A percentile compares a stretch with the other conserved stretches of the same genome.
Evolutionary conservation across 169 alveolate genomes (phyloP).

Genomic region (Plasmodium sp.): DNA sequence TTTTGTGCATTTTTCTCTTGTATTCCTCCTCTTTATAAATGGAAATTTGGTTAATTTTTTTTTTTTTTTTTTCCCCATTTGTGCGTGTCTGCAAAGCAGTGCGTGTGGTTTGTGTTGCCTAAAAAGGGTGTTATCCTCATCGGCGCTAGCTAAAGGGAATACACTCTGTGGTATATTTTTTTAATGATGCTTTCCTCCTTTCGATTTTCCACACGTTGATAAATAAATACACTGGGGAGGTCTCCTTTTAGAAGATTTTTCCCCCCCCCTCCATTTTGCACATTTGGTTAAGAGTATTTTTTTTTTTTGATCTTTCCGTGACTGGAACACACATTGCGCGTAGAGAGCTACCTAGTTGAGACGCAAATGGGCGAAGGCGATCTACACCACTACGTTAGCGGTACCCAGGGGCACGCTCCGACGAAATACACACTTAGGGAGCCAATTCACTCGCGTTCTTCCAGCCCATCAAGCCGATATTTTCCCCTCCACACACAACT

Average conservation of each 20-base stretch:
- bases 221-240: not conserved
- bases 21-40: not conserved
- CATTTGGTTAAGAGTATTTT: not conserved
- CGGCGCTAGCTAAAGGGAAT: not conserved
- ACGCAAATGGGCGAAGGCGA: not conserved
- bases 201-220: not conserved
- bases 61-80: not conserved
- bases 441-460: not conserved
- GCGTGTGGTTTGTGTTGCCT: not conserved
- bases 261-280: not conserved
- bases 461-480: not conserved
- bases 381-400: not conserved
- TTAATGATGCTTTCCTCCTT: not conserved
- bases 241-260: not conserved
- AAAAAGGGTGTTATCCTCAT: not conserved
- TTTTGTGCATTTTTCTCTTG: not conserved
- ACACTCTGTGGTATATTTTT: not conserved
- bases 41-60: not conserved
- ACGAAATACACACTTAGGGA: not conserved
- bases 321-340: not conserved
- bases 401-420: not conserved
- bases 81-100: not conserved
- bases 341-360: not conserved
- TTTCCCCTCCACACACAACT: constrained; percentile 14
- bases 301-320: not conserved